Conservation (phyloP, 2,329 filamentous ascomycete genomes). For the Fusarium duplospermum region DNA sequence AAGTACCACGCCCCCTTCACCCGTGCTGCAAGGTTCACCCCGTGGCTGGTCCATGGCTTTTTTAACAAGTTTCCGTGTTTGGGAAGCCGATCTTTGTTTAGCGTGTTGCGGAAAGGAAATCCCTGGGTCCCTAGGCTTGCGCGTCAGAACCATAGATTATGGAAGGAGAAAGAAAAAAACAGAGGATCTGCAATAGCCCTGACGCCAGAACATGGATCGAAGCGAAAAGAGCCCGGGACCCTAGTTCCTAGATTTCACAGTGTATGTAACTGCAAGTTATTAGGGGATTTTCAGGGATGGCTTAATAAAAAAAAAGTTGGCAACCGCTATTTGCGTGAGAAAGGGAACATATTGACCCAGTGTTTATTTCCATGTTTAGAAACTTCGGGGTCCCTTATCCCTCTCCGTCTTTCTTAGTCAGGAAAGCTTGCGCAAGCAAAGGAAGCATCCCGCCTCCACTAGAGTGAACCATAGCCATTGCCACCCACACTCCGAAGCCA, state of each 20-base stretch:
- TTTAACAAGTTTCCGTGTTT: background rate
- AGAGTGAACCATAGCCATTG: slow-evolving; percentile 15
- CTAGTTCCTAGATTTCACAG: background rate
- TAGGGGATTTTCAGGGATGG: background rate
- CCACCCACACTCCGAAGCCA: background rate
- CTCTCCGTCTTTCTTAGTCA: slow-evolving; percentile 3
- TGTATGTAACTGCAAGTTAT: background rate
- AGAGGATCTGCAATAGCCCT: background rate
- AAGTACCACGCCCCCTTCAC: background rate
- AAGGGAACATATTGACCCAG: background rate
- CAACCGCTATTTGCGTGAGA: background rate
- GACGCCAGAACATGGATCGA: background rate
- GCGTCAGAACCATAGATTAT: slow-evolving; percentile 4
- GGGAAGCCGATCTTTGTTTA: background rate
- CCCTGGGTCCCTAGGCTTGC: background rate
- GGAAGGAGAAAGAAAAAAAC: background rate
- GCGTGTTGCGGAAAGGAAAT: background rate
- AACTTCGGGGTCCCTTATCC: background rate
- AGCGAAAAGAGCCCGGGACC: background rate
- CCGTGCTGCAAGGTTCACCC: background rate
- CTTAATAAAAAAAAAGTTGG: background rate
- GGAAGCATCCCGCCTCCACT: slow-evolving; percentile 22
- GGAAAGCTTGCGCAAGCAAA: slow-evolving; percentile 34
- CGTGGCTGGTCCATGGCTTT: background rate
- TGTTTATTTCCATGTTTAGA: slow-evolving; percentile 1